Evolutionary conservation across 805 yeast species (phyloP), one percentile per base, ranked within the genome.

Genomic region (Ogataea nakhonphanomensis): DNA sequence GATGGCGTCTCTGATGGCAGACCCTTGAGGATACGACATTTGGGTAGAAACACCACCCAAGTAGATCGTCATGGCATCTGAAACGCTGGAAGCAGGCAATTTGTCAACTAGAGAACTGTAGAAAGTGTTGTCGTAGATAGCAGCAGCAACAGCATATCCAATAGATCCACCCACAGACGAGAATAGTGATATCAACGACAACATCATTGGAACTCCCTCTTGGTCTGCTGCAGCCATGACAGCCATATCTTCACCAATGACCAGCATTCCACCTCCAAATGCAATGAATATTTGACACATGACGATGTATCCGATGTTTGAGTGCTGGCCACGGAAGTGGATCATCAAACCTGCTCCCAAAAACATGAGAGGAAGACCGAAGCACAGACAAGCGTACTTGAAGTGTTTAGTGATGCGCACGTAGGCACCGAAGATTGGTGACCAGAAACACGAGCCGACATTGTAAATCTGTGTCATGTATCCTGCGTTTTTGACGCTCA

Each of bases 201-300:
- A 63, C 40, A 63, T 62, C 44, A 63, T 49, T n/a, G 73, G 67
- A 40, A 66, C 57, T 51, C 66, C 71, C 35, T 66, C 67, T 45
- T 62, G 66, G 31, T 68, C 68, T 23, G 69, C 71, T 13, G 70
- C 62, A 23, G 64, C 53, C 59, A 62, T 58, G 27, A 54, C 59
- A n/a, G 66, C 64, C 55, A 64, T 53, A 10, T 54, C 44, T 45
- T 58, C 49, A 21, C 59, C 54, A 25, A 53, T 47, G n/a, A 56
- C 54, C 13, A 62, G 51, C 35, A 59, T 59, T 27, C 71, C 67
- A 47, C 69, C 73, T 25, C 68, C 73, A 30, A 67, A 57, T 45
- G 71, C 66, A 28, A 61, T 53, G 37, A 67, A 50, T 26, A 67
- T 53, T 45, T 63, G 67, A 33, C 51, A 48, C 61, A 56, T 56